A percentile compares a stretch with the other conserved stretches of the same genome.
phyloP scores from a whole-genome alignment of 176 grass and related monocot species.

The Urochloa ruziziensis region DNA sequence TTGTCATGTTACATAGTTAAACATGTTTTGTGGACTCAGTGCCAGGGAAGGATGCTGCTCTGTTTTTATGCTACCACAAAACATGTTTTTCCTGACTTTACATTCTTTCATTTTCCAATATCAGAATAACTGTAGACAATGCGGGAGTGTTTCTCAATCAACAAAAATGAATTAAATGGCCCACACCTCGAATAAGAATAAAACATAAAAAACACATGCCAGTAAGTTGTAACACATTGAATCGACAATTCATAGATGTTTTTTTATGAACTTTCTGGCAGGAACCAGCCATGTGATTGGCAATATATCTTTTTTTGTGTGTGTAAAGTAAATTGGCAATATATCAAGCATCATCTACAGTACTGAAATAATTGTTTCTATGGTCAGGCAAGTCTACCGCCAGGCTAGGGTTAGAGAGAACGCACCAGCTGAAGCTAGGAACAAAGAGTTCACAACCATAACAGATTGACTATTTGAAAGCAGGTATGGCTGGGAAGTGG shows the following conservation, averaged over 20 bases:
- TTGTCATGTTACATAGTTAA: constrained; percentile 28
- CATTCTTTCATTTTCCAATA: constrained; percentile 15
- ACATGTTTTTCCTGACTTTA: constrained; percentile 20
- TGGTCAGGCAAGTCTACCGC: not conserved
- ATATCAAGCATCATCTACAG: not conserved
- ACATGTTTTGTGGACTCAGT: not conserved
- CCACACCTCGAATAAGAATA: constrained; percentile 5
- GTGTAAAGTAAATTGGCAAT: not conserved
- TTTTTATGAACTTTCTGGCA: not conserved
- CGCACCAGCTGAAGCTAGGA: not conserved
- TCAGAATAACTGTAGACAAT: constrained; percentile 1
- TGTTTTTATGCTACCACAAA: not conserved
- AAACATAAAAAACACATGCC: not conserved
- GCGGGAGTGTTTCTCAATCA: constrained; percentile 21
- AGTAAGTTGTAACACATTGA: constrained; percentile 22
- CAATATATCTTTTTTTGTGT: too few relatives aligned
- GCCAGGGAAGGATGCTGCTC: constrained; percentile 1
- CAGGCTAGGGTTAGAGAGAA: not conserved
- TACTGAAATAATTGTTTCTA: not conserved
- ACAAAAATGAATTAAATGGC: not conserved
- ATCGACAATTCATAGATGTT: not conserved
- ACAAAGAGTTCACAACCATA: not conserved
- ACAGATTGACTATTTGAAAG: too few relatives aligned
- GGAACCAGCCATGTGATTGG: not conserved
- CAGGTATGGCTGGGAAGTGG: too few relatives aligned